Percentiles rank a stretch among this genome's conserved stretches.
These are phyloP conservation scores for Cetraspora pellucida DNA, from an alignment of 192 early-diverging fungal species.

Conservation along the genomic window DNA sequence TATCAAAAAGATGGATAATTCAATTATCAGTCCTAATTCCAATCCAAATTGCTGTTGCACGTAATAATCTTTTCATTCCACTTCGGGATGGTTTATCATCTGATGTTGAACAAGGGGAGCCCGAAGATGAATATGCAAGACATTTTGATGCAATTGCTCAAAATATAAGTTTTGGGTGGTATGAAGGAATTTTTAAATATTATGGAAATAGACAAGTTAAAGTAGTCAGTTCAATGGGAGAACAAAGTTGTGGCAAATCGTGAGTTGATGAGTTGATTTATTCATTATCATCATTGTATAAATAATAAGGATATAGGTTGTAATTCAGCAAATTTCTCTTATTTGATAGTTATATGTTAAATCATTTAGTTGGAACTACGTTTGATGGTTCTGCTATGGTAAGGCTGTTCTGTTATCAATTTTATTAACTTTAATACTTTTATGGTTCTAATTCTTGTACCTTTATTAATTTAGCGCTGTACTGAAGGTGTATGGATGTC, in stretches of 20 bases:
- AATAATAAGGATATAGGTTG: too few relatives aligned
- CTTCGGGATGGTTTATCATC: conserved; percentile 25
- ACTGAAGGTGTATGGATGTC: conserved; percentile 37
- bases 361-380: conserved; percentile 24
- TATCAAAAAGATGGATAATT: not conserved
- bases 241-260: conserved; percentile 34
- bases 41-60: conserved; percentile 25
- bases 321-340: too few relatives aligned
- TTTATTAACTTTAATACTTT: too few relatives aligned
- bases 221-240: conserved; percentile 35
- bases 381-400: conserved; percentile 36
- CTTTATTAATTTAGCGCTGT: conserved; percentile 30
- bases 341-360: conserved; percentile 12
- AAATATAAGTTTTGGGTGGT: conserved; percentile 26
- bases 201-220: conserved; percentile 22
- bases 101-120: not conserved
- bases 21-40: conserved; percentile 2
- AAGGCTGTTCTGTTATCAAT: not conserved
- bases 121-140: not conserved
- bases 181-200: conserved; percentile 30
- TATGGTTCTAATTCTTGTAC: not conserved
- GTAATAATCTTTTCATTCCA: conserved; percentile 13
- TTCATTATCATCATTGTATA: too few relatives aligned
- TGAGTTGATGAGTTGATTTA: not conserved
- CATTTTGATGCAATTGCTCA: not conserved